Evolutionary conservation across 306 rosid species (phyloP), one percentile per base, ranked within the genome.

Genomic region (Rosa multiflora): DNA sequence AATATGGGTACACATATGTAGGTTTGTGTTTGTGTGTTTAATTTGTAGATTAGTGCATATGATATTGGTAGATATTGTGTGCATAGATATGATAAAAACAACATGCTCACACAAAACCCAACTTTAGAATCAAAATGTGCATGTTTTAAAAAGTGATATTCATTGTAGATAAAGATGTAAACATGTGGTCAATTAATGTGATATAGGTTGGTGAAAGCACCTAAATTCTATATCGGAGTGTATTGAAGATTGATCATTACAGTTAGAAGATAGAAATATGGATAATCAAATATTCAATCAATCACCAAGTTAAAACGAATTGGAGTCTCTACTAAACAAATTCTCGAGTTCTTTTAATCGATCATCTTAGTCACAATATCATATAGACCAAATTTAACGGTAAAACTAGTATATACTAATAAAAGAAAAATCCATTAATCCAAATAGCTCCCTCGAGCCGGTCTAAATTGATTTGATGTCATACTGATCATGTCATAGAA

Each of bases 21-120:
- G 21, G 47, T 51, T 10, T 52, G 18, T 44, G 37, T 37, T 58
- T 17, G 29, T 51, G 18, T 73, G 32, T n/a, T 72, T 29, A 10
- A 70, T 72, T 8, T 75, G 39, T 40, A 62, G n/a, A 32, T 76
- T 17, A 61, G 70, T 46, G 35, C 61, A 37, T 39, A 67, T 37
- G 47, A 37, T 67, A 67, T 14, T 6, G 43, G 15, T 64, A 63
- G 21, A 32, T 64, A 14, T 61, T 0, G 10, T 26, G 68, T 63
- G 37, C 11, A 40, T 74, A 70, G 13, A 47, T 70, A 70, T 23
- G 29, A 29, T 14, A 51, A 35, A 17, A 35, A 35, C 10, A 29
- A 32, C 29, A 15, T 51, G 17, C 10, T 29, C 47, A 51, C 29
- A 48, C 21, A 72, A 51, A 51, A 17, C 8, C 20, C 6, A 62